A percentile compares a stretch with the other conserved stretches of the same genome.
phyloP scores from a whole-genome alignment of 345 rosid species.

The Pseudoturritis turrita region DNA sequence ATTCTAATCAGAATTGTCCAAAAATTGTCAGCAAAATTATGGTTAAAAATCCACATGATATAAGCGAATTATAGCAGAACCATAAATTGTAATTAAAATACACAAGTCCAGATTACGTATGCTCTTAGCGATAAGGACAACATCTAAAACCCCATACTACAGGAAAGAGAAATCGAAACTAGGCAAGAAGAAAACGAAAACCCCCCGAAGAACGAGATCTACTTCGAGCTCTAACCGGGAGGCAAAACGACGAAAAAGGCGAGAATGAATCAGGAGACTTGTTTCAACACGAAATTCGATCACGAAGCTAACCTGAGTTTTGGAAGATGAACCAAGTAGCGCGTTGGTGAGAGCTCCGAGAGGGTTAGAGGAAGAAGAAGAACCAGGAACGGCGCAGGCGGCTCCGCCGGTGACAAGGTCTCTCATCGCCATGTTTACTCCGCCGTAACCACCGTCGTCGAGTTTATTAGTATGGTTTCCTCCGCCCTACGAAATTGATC shows the following conservation, averaged over 20 bases:
- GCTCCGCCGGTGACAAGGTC: constrained; percentile 95
- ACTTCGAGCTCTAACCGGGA: background rate
- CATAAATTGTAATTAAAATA: background rate
- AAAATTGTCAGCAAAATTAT: background rate
- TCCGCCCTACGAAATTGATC: constrained; percentile 4
- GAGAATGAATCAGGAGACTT: background rate
- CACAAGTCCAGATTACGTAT: background rate
- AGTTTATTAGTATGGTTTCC: background rate
- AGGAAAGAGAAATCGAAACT: background rate
- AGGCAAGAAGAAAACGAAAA: background rate
- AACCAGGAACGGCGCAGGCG: constrained; percentile 90
- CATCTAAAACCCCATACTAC: background rate
- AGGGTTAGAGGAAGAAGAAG: constrained; percentile 90
- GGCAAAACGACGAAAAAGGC: background rate
- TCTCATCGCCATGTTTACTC: constrained; percentile 77
- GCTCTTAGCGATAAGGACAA: background rate
- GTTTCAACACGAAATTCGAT: background rate
- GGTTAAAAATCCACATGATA: background rate
- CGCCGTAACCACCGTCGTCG: constrained; percentile 5
- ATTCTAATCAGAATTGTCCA: background rate
- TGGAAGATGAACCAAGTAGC: constrained; percentile 84
- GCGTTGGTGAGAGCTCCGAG: constrained; percentile 93
- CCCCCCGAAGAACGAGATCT: background rate
- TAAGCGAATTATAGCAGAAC: background rate
- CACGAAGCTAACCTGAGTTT: constrained; percentile 60